A percentile compares a stretch with the other conserved stretches of the same genome.
These are phyloP conservation scores for Incumbomyces lentus DNA, from an alignment of 2,329 filamentous ascomycete genomes.

Conservation along the genomic window DNA sequence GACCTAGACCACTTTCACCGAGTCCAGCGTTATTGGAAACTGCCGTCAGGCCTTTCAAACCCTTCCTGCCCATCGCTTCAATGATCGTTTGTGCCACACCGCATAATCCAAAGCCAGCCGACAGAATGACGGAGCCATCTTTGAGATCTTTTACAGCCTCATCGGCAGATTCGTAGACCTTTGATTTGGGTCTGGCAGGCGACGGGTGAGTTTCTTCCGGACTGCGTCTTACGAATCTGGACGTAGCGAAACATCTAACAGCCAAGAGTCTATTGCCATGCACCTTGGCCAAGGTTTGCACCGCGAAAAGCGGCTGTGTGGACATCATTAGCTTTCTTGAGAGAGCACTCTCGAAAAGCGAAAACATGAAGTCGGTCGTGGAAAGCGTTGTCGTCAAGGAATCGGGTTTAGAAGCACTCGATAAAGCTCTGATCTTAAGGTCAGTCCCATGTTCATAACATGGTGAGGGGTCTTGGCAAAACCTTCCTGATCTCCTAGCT, in stretches of 20 bases:
- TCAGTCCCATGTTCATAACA: too few relatives aligned
- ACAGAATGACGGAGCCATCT: slow-evolving; percentile 60
- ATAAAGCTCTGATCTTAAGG: neutral
- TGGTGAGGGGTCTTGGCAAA: too few relatives aligned
- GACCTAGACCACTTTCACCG: slow-evolving; percentile 56
- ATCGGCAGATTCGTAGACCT: slow-evolving; percentile 42
- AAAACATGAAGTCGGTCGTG: neutral
- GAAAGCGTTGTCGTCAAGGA: neutral
- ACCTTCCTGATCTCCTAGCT: too few relatives aligned
- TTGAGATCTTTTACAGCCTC: slow-evolving; percentile 60
- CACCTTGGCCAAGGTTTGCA: neutral
- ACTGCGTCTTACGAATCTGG: slow-evolving; percentile 8
- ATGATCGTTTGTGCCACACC: slow-evolving; percentile 71
- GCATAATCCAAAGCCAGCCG: slow-evolving; percentile 73
- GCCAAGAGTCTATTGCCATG: neutral
- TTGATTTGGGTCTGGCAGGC: slow-evolving; percentile 26
- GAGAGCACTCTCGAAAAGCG: neutral
- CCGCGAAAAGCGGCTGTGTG: neutral
- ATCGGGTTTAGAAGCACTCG: neutral
- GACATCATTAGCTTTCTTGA: neutral
- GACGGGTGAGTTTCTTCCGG: slow-evolving; percentile 20
- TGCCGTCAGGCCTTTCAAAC: slow-evolving; percentile 53
- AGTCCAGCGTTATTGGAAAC: slow-evolving; percentile 74
- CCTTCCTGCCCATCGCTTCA: slow-evolving; percentile 52
- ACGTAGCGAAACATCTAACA: slow-evolving; percentile 13